Evolutionary conservation across 2,329 filamentous ascomycete genomes (phyloP), one percentile per base, ranked within the genome.

Genomic region (Sclerotinia minor): DNA sequence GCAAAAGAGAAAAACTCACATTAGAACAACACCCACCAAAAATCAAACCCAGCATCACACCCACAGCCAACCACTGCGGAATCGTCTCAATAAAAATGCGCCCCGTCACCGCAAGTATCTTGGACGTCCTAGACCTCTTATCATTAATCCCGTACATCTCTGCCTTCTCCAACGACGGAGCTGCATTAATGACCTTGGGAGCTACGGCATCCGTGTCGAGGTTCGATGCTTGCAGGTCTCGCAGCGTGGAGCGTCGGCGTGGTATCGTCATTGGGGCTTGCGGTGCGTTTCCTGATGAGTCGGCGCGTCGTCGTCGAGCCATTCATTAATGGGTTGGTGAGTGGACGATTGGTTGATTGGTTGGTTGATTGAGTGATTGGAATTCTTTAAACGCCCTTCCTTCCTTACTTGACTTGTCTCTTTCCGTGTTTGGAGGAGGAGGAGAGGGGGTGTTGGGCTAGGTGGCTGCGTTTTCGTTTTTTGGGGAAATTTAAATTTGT

Each of bases 21-120:
- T 97, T 97, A 47, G 92, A 92, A 80, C 94, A 97, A 77, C 93
- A 97, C 41, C 95, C 95, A 64, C 95, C 95, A 79, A 99, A 97
- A 69, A 99, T 98, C 72, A 98, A 85, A 64, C 84, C 84, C 68
- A 94, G 84, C 85, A 96, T 96, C 68, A 84, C 82, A 29, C 83
- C 82, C 57, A 89, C 82, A 68, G 85, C 84, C 49, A 91, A 78
- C 84, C 85, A 89, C 78, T 84, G 83, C 44, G 87, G 85, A 68
- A 89, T 84, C 5, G 83, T 84, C 76, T 85, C 83, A 73, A 84
- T 83, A 71, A 84, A 82, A 69, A 85, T 82, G 72, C 82, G 82
- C 67, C 83, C 83, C 52, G 81, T 80, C 70, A 84, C 78, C 61
- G 81, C 83, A 79, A 84, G 80, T 70, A 82, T 79, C 73, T 81